Evolutionary conservation across 2,329 filamentous ascomycete genomes (phyloP).

Genomic region (Pyrenochaeta sp.): DNA sequence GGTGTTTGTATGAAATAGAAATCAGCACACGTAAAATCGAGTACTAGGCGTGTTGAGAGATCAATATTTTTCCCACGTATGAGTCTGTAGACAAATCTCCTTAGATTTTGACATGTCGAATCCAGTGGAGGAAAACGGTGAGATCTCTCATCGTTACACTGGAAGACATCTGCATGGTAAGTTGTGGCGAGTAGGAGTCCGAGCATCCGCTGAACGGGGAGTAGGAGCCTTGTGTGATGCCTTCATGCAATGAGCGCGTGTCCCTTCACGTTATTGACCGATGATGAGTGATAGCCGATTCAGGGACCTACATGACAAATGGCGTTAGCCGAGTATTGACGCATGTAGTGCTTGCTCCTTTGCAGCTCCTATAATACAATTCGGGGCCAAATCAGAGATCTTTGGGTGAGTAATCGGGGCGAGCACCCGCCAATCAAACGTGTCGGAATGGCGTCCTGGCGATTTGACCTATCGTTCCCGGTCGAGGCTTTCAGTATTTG

Average conservation of each 20-base stretch:
- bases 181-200: background rate
- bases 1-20: background rate
- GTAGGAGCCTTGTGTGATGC: background rate
- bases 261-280: background rate
- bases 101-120: background rate
- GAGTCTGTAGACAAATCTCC: background rate
- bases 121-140: background rate
- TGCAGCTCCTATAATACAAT: background rate
- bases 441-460: background rate
- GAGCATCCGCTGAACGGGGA: background rate
- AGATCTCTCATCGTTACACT: background rate
- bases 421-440: background rate
- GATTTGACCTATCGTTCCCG: background rate
- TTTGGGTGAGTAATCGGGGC: background rate
- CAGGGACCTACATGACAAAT: background rate
- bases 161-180: background rate
- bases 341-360: background rate
- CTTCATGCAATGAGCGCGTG: background rate
- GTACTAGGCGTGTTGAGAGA: background rate
- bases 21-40: background rate
- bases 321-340: background rate
- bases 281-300: background rate
- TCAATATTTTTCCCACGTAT: background rate
- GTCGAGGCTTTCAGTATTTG: background rate
- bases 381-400: background rate